Evolutionary conservation across 2,329 filamentous ascomycete species (phyloP).

Genomic region (Fusarium ramigenum): DNA sequence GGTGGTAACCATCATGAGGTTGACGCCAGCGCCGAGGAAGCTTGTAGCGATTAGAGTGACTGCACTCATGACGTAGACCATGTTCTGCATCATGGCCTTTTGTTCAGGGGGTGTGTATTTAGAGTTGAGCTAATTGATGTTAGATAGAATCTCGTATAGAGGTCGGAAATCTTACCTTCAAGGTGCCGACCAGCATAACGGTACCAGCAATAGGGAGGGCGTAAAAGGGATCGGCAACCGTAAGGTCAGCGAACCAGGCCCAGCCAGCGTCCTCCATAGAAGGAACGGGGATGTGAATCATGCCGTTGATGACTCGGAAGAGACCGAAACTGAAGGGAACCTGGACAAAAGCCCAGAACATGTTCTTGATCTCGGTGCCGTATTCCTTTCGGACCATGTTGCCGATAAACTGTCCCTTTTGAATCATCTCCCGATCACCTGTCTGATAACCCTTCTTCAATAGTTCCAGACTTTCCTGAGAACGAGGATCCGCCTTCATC

Average conservation of each 20-base stretch:
- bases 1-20: slow-evolving; percentile 58
- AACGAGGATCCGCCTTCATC: slow-evolving; percentile 64
- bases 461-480: slow-evolving; percentile 57
- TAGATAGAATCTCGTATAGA: slow-evolving; percentile 6
- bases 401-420: slow-evolving; percentile 48
- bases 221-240: slow-evolving; percentile 78
- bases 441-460: slow-evolving; percentile 55
- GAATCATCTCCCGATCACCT: slow-evolving; percentile 56
- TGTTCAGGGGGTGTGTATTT: slow-evolving; percentile 47
- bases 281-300: slow-evolving; percentile 83
- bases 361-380: slow-evolving; percentile 46
- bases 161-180: slow-evolving; percentile 56
- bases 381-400: slow-evolving; percentile 51
- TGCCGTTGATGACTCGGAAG: slow-evolving; percentile 79
- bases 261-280: slow-evolving; percentile 75
- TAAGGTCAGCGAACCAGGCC: slow-evolving; percentile 83
- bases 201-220: slow-evolving; percentile 74
- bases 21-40: slow-evolving; percentile 59
- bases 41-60: slow-evolving; percentile 56
- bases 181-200: slow-evolving; percentile 62
- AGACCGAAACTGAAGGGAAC: slow-evolving; percentile 80
- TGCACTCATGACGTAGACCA: slow-evolving; percentile 56
- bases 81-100: slow-evolving; percentile 51
- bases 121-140: slow-evolving; percentile 48
- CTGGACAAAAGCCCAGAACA: slow-evolving; percentile 54